These are phyloP conservation scores for Suillus luteus DNA, from an alignment of 768 basidiomycete species.

Conservation along the genomic window DNA sequence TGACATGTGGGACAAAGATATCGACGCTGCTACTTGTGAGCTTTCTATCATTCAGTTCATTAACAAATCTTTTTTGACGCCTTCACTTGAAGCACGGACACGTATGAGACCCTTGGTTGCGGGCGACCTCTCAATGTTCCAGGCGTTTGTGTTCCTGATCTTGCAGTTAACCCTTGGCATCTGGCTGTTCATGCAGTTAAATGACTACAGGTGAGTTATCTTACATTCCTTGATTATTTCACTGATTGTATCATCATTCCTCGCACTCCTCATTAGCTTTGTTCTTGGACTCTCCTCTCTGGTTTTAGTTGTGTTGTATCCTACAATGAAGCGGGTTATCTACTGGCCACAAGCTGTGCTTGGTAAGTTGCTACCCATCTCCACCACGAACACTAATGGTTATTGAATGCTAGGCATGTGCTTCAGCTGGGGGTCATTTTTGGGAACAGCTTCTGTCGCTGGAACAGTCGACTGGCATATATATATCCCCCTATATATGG, in stretches of 20 bases:
- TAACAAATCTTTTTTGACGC: background rate
- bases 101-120: background rate
- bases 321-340: conserved; percentile 30
- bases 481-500: background rate
- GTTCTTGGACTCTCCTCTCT: background rate
- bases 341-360: conserved; percentile 35
- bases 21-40: background rate
- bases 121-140: background rate
- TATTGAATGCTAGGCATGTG: background rate
- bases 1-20: conserved; percentile 3
- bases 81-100: background rate
- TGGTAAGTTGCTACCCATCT: conserved; percentile 19
- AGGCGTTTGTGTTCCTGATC: background rate
- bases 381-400: background rate
- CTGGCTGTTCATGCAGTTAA: conserved; percentile 1
- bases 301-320: conserved; percentile 21
- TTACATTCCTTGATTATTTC: background rate
- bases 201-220: background rate
- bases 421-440: background rate
- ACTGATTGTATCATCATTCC: background rate
- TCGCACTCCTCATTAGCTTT: conserved; percentile 1
- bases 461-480: background rate
- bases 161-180: background rate
- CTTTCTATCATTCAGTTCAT: background rate
- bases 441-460: background rate